Evolutionary conservation across 257 asterid genomes (phyloP).

Genomic region (Oldenlandia corymbosa): DNA sequence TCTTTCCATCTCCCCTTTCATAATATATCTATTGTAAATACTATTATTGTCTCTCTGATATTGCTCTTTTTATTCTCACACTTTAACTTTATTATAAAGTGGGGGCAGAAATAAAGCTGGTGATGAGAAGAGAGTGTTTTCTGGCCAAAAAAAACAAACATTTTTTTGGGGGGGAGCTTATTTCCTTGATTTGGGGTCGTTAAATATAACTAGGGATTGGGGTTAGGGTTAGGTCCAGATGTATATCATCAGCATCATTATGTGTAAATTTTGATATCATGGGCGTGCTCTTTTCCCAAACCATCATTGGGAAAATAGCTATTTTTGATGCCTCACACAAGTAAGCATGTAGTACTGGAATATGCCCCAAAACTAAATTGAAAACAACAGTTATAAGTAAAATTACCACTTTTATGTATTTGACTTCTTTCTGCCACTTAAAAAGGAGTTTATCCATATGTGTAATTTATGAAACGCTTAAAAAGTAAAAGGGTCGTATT

Average conservation of each 20-base stretch:
- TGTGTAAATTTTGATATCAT: conserved; percentile 6
- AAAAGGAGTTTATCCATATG: too few relatives aligned
- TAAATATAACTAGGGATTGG: conserved; percentile 19
- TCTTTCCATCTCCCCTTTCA: conserved; percentile 4
- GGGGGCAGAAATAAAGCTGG: conserved; percentile 33
- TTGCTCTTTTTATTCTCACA: conserved; percentile 18
- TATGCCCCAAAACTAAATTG: conserved; percentile 1
- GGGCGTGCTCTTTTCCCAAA: conserved; percentile 16
- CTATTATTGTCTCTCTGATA: neutral
- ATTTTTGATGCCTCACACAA: neutral
- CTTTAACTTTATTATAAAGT: conserved; percentile 37
- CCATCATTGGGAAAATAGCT: conserved; percentile 10
- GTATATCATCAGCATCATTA: neutral
- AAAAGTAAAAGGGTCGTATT: too few relatives aligned
- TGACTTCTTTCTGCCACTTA: too few relatives aligned
- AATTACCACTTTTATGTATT: neutral
- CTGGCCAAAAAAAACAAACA: conserved; percentile 36
- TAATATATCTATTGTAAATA: neutral
- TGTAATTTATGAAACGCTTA: too few relatives aligned
- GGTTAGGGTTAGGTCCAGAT: conserved; percentile 24
- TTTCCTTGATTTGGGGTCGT: conserved; percentile 62
- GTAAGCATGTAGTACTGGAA: neutral
- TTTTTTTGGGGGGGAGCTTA: conserved; percentile 50
- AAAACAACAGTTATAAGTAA: neutral
- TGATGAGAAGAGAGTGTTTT: conserved; percentile 36